Evolutionary conservation across 2,329 filamentous ascomycete genomes (phyloP).

Genomic region (Sporothrix luriei): DNA sequence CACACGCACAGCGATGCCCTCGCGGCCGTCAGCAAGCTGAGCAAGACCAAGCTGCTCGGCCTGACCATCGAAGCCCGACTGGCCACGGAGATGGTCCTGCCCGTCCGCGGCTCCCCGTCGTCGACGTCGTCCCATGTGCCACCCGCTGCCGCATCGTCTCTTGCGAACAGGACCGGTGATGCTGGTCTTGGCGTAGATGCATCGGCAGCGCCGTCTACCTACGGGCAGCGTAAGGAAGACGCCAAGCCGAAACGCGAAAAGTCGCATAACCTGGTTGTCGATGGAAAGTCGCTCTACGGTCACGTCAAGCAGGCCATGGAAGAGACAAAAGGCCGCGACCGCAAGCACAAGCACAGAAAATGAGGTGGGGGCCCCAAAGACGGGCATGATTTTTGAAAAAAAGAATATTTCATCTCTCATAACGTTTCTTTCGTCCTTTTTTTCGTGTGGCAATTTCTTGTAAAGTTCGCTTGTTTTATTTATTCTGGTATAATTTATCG

Average conservation of each 20-base stretch:
- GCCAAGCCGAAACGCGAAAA: background rate
- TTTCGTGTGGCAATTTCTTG: too few species aligned
- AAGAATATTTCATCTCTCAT: background rate
- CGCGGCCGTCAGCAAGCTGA: constrained; percentile 18
- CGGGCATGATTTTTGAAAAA: background rate
- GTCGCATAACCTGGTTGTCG: constrained; percentile 32
- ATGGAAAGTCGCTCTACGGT: constrained; percentile 29
- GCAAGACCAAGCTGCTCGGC: constrained; percentile 21
- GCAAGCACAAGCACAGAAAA: constrained; percentile 14
- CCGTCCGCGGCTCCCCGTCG: background rate
- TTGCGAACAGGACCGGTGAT: background rate
- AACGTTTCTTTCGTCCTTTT: background rate
- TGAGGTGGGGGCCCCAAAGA: background rate
- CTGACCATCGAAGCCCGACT: constrained; percentile 30
- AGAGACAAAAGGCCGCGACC: constrained; percentile 8
- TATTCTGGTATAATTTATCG: too few species aligned
- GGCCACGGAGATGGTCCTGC: constrained; percentile 25
- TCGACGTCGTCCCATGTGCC: background rate
- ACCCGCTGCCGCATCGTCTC: background rate
- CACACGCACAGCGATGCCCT: constrained; percentile 23
- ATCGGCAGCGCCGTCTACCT: background rate
- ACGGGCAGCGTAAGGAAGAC: background rate
- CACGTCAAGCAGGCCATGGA: background rate
- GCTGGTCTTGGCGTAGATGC: background rate
- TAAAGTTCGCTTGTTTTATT: too few species aligned